Evolutionary conservation across 345 rosid species (phyloP).

Genomic region (Cochlearia excelsa): DNA sequence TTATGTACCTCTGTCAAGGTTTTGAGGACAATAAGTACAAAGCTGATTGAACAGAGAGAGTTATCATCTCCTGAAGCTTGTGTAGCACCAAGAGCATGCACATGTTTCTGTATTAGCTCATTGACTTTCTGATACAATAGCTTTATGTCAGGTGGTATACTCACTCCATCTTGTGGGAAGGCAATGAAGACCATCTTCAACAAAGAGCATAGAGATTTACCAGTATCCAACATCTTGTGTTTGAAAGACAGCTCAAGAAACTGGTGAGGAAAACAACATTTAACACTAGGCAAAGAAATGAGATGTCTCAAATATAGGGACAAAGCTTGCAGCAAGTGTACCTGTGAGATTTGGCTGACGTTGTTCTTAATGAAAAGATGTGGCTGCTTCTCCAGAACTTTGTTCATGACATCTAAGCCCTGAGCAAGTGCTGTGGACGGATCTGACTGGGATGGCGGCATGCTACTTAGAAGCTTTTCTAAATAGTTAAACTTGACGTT

Average conservation of each 20-base stretch:
- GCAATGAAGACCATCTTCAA: constrained; percentile 91
- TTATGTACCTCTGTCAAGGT: constrained; percentile 85
- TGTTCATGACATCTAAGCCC: constrained; percentile 98
- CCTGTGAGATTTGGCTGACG: constrained; percentile 87
- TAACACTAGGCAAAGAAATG: constrained; percentile 17
- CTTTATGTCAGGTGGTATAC: constrained; percentile 68
- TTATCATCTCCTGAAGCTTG: constrained; percentile 70
- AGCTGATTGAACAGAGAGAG: constrained; percentile 67
- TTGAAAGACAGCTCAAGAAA: constrained; percentile 96
- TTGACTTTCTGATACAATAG: constrained; percentile 74
- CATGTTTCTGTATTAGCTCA: constrained; percentile 82
- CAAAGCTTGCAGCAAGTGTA: constrained; percentile 36
- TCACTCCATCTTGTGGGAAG: constrained; percentile 70
- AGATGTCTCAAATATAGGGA: constrained; percentile 16
- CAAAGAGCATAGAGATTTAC: constrained; percentile 86
- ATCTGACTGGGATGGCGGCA: constrained; percentile 89
- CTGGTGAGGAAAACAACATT: constrained; percentile 44
- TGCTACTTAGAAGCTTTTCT: constrained; percentile 80
- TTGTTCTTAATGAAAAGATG: constrained; percentile 88
- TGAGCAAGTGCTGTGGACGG: constrained; percentile 95
- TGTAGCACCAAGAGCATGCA: constrained; percentile 53
- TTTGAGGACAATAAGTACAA: constrained; percentile 80
- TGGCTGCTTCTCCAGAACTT: constrained; percentile 94
- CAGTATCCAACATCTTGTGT: constrained; percentile 87
- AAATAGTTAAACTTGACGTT: constrained; percentile 93